phyloP scores from a whole-genome alignment of 1,139 yeast genomes.

The Candida tropicalis region DNA sequence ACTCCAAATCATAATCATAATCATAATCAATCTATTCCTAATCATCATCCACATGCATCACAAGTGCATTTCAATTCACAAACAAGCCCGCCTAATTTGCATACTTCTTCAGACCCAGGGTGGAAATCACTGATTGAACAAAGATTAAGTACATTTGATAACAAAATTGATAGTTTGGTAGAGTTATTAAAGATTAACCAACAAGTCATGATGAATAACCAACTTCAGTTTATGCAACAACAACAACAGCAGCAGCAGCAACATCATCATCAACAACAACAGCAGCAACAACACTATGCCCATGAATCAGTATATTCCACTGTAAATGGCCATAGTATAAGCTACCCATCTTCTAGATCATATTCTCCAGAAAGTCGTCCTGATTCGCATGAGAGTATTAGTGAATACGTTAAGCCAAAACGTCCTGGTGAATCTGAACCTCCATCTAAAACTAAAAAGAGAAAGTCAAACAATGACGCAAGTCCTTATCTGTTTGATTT shows the following conservation, averaged over 20 bases:
- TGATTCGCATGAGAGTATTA: neutral
- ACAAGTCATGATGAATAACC: constrained; percentile 26
- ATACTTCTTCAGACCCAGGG: constrained; percentile 16
- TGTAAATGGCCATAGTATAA: constrained; percentile 2
- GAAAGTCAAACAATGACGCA: constrained; percentile 3
- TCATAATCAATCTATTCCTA: neutral
- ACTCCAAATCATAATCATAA: neutral
- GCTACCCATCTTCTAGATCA: constrained; percentile 8
- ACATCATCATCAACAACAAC: constrained; percentile 14
- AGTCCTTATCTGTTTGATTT: constrained; percentile 31
- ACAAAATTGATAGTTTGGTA: constrained; percentile 46
- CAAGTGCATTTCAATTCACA: neutral
- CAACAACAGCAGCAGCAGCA: constrained; percentile 12
- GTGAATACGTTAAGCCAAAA: neutral
- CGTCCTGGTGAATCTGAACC: neutral
- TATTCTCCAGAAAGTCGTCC: constrained; percentile 1
- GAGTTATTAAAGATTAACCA: constrained; percentile 41
- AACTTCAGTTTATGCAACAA: constrained; percentile 13
- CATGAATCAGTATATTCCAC: neutral
- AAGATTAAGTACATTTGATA: constrained; percentile 48
- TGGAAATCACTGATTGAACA: constrained; percentile 51
- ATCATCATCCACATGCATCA: neutral
- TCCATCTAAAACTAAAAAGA: constrained; percentile 7
- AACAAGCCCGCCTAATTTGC: neutral
- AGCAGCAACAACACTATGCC: constrained; percentile 2